Evolutionary conservation across 768 basidiomycete genomes (phyloP).

Genomic region (Tylopilus felleus): DNA sequence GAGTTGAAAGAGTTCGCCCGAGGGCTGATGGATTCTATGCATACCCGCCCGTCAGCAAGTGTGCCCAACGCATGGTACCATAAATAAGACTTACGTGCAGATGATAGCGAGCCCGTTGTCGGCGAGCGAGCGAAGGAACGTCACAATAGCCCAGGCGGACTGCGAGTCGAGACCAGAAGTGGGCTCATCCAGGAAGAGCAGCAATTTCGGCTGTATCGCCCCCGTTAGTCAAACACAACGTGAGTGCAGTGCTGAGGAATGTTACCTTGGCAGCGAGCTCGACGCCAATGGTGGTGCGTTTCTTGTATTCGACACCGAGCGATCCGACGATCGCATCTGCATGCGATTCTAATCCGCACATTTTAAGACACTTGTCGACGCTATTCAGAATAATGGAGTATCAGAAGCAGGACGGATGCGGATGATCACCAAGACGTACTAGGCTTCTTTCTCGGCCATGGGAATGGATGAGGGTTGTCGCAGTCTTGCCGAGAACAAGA

Average conservation of each 20-base stretch:
- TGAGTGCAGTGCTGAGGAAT: not conserved
- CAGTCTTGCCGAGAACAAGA: slow-evolving; percentile 74
- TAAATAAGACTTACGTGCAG: slow-evolving; percentile 40
- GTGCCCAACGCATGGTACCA: not conserved
- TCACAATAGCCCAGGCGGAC: slow-evolving; percentile 48
- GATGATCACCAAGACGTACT: slow-evolving; percentile 43
- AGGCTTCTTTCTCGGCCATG: slow-evolving; percentile 69
- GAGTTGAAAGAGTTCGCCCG: slow-evolving; percentile 41
- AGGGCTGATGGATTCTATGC: not conserved
- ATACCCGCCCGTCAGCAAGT: not conserved
- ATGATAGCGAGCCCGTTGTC: slow-evolving; percentile 53
- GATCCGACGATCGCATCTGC: slow-evolving; percentile 66
- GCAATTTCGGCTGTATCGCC: slow-evolving; percentile 35
- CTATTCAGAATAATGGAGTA: slow-evolving; percentile 19
- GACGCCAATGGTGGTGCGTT: slow-evolving; percentile 58
- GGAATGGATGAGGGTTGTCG: slow-evolving; percentile 70
- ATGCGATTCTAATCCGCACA: slow-evolving; percentile 61
- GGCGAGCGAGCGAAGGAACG: slow-evolving; percentile 51
- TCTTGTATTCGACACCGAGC: slow-evolving; percentile 45
- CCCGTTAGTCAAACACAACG: not conserved
- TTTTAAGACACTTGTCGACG: slow-evolving; percentile 55
- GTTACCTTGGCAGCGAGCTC: slow-evolving; percentile 54
- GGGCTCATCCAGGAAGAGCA: slow-evolving; percentile 60
- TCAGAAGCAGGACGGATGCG: not conserved
- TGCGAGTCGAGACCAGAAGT: slow-evolving; percentile 56